phyloP scores from a whole-genome alignment of 2,329 filamentous ascomycete species.

The Coniochaeta hoffmannii region DNA sequence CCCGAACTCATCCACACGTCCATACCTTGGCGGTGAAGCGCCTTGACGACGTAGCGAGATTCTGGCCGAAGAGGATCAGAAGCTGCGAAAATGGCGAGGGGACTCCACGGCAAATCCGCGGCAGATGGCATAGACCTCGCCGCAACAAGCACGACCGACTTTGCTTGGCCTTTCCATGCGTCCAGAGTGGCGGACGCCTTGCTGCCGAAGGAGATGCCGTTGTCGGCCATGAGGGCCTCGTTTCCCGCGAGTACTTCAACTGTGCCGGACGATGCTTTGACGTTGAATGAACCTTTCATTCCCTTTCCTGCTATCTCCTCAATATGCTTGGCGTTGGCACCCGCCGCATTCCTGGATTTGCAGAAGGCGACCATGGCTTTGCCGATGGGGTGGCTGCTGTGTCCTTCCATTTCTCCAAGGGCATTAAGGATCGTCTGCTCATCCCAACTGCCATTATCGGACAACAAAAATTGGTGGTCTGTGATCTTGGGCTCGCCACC shows the following conservation, averaged over 20 bases:
- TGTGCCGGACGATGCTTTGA: constrained; percentile 19
- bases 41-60: constrained; percentile 54
- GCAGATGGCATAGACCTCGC: constrained; percentile 21
- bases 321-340: constrained; percentile 31
- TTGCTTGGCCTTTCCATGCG: constrained; percentile 56
- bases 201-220: constrained; percentile 29
- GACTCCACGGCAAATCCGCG: constrained; percentile 27
- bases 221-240: constrained; percentile 56
- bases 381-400: constrained; percentile 68
- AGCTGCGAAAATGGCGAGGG: constrained; percentile 64
- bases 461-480: constrained; percentile 36
- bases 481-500: constrained; percentile 65
- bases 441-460: constrained; percentile 14
- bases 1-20: constrained; percentile 90
- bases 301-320: constrained; percentile 68
- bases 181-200: constrained; percentile 30
- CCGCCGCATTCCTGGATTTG: constrained; percentile 22
- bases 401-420: constrained; percentile 56
- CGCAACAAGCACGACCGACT: constrained; percentile 56
- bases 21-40: constrained; percentile 57
- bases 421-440: constrained; percentile 23
- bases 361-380: constrained; percentile 62
- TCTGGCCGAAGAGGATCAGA: constrained; percentile 76
- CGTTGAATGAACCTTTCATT: constrained; percentile 48
- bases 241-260: constrained; percentile 62